A percentile compares a stretch with the other conserved stretches of the same genome.
Conservation (phyloP, 2,329 filamentous ascomycete genomes). For the Trichoderma sp. region DNA sequence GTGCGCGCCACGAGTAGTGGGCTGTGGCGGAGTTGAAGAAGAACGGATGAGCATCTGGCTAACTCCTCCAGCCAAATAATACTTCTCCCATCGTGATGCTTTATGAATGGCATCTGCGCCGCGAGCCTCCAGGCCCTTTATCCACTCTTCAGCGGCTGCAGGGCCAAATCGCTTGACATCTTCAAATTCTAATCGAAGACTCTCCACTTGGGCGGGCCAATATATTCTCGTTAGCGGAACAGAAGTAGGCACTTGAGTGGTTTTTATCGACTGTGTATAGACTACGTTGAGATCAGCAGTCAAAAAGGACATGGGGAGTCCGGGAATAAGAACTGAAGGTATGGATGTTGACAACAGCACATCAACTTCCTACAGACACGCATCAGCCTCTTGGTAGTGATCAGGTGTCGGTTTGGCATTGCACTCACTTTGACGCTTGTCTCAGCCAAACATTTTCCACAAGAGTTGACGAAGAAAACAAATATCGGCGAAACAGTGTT, state of each 20-base stretch:
- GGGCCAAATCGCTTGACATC: constrained; percentile 68
- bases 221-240: constrained; percentile 68
- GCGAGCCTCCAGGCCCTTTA: constrained; percentile 70
- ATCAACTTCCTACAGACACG: constrained; percentile 65
- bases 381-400: constrained; percentile 30
- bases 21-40: constrained; percentile 9
- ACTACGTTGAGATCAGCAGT: constrained; percentile 65
- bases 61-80: constrained; percentile 57
- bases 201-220: constrained; percentile 63
- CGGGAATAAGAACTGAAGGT: constrained; percentile 65
- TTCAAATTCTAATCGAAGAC: constrained; percentile 64
- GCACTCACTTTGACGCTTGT: constrained; percentile 66
- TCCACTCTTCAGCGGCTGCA: constrained; percentile 75
- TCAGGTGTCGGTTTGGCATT: constrained; percentile 20
- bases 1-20: neutral
- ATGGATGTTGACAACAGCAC: constrained; percentile 65
- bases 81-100: constrained; percentile 74
- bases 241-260: constrained; percentile 50
- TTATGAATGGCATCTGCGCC: constrained; percentile 65
- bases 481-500: constrained; percentile 68
- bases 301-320: constrained; percentile 70
- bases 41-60: constrained; percentile 41
- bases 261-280: constrained; percentile 58
- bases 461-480: constrained; percentile 70
- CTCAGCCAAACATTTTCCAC: constrained; percentile 65